Conservation (phyloP, 148 eudicot species). For the Gaultheria prostrata region DNA sequence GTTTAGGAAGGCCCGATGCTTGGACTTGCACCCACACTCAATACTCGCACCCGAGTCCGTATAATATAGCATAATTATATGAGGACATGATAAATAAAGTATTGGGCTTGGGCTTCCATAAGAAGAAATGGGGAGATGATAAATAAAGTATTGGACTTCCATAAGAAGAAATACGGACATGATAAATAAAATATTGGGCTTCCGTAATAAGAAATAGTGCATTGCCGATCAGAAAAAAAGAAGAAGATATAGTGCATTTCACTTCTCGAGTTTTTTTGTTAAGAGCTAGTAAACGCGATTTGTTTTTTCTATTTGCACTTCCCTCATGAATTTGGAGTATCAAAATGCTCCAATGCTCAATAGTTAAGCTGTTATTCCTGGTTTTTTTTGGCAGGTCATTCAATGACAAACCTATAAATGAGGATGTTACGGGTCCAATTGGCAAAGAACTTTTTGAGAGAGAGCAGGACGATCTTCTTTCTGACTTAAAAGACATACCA, state of each 20-base stretch:
- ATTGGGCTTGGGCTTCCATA: neutral
- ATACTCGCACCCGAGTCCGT: too few species aligned
- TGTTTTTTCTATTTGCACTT: neutral
- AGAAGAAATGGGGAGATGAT: neutral
- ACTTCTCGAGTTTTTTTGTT: neutral
- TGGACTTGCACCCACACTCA: too few species aligned
- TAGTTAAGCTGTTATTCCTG: neutral
- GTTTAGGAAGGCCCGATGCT: too few species aligned
- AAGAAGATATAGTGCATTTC: neutral
- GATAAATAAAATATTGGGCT: neutral
- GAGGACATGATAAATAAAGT: neutral
- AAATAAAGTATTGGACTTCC: neutral
- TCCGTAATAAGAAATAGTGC: neutral
- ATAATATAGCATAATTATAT: too few species aligned
- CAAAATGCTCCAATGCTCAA: neutral
- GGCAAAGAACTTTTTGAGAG: conserved; percentile 95
- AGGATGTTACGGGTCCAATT: conserved; percentile 65
- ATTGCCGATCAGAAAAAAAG: too few species aligned
- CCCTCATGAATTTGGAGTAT: neutral
- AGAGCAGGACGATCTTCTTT: conserved; percentile 91
- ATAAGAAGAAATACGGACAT: neutral
- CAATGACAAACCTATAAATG: conserved; percentile 82
- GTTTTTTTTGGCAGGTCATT: conserved; percentile 57
- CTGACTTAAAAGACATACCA: conserved; percentile 85
- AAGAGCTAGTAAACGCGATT: neutral